Evolutionary conservation across 169 alveolate genomes (phyloP).

Genomic region (Prorocentrum cordatum): DNA sequence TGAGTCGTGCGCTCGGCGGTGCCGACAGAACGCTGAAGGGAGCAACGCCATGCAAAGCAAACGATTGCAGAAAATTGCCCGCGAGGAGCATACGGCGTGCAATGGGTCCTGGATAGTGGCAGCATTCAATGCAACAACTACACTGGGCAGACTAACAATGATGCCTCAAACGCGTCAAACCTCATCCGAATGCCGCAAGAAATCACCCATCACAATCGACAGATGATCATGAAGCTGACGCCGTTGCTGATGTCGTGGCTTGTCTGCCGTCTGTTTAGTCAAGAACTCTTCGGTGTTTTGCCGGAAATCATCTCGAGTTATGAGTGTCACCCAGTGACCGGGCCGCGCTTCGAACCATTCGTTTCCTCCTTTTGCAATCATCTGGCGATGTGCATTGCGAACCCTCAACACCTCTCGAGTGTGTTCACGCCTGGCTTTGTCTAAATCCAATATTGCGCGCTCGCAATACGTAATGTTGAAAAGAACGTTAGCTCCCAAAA

Average conservation of each 20-base stretch:
- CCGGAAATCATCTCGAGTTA: not conserved
- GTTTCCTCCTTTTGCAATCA: not conserved
- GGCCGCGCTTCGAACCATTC: not conserved
- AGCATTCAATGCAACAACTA: too few species aligned
- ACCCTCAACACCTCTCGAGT: not conserved
- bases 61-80: too few species aligned
- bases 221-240: too few species aligned
- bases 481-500: constrained; percentile 9
- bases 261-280: not conserved
- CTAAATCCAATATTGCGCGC: not conserved
- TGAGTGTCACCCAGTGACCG: not conserved
- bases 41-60: too few species aligned
- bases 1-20: too few species aligned
- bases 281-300: not conserved
- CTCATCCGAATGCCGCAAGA: too few species aligned
- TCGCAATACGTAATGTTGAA: constrained; percentile 27
- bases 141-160: too few species aligned
- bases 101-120: too few species aligned
- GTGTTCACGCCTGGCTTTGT: not conserved
- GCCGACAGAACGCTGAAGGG: too few species aligned
- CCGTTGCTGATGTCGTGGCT: not conserved
- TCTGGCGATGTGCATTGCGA: not conserved
- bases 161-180: too few species aligned
- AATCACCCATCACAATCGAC: too few species aligned
- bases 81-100: too few species aligned